A percentile compares a stretch with the other conserved stretches of the same genome.
phyloP scores from a whole-genome alignment of 2,329 filamentous ascomycete genomes.

The Apiospora hydei region DNA sequence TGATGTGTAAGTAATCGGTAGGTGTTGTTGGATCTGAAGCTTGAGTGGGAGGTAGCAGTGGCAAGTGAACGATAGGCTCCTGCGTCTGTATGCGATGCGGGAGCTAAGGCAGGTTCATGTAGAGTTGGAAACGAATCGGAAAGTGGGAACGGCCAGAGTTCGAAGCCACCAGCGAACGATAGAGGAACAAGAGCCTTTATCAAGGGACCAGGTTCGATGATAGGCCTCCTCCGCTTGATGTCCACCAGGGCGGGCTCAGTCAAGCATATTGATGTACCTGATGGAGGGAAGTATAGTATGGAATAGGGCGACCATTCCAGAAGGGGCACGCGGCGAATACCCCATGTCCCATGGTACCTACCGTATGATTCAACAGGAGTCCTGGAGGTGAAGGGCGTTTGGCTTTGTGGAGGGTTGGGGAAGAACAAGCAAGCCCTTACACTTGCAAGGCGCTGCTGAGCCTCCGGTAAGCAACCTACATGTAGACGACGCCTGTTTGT shows the following conservation, averaged over 20 bases:
- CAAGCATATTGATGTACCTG: background rate
- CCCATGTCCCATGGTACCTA: constrained; percentile 15
- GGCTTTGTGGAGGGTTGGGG: constrained; percentile 3
- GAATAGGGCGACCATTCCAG: constrained; percentile 5
- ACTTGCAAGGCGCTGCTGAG: constrained; percentile 17
- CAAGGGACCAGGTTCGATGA: constrained; percentile 35
- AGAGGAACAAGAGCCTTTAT: constrained; percentile 33
- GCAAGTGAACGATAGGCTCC: constrained; percentile 27
- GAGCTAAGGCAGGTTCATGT: constrained; percentile 33
- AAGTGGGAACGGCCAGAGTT: constrained; percentile 32
- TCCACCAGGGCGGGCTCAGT: background rate
- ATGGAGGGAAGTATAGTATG: background rate
- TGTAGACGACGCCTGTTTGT: constrained; percentile 15
- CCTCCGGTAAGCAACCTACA: background rate
- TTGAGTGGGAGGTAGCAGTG: constrained; percentile 29
- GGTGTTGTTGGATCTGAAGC: background rate
- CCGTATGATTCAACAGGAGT: constrained; percentile 8
- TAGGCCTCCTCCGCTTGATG: constrained; percentile 37
- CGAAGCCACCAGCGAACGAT: constrained; percentile 26
- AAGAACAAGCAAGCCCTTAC: background rate
- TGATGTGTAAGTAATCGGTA: background rate
- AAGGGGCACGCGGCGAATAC: constrained; percentile 22
- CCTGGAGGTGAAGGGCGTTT: background rate
- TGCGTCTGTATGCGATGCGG: constrained; percentile 33
- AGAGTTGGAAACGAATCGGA: constrained; percentile 34